Base-by-base conservation (phyloP, 2,329 filamentous ascomycete species). In the Apiospora hydei region DNA sequence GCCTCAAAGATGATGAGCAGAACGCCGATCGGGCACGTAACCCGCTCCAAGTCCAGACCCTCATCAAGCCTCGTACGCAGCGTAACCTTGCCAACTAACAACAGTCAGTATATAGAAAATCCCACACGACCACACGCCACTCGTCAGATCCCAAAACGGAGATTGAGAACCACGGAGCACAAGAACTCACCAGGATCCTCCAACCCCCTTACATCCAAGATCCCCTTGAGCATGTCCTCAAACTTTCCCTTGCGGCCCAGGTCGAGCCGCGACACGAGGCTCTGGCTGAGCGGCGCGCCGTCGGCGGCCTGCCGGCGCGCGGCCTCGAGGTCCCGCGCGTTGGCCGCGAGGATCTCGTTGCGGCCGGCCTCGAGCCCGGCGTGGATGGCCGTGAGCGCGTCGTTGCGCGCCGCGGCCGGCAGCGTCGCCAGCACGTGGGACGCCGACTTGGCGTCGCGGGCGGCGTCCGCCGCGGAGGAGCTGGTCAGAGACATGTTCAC, bases 1-100 rank as follows among this genome's bases (percentile, higher is more conserved):
- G 96, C 96, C 84, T 99, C 96, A 80, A 99, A 99, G 80, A 99
- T 98, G 83, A 99, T 96, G 76, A 99, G 89, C 57, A 99, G 89
- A n/a, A 98, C 95, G 73, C 96, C 96, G 77, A 99, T 98, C 7
- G 96, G 96, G 81, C 94, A 98, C 53, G 94, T 95, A 67, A 98
- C 93, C 74, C 95, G 91, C 80, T 98, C 94, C 73, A 99, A 88
- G 70, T 92, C 88, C 70, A 99, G 88, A 70, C 92, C 93, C 77
- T 98, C 93, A 81, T 98, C 96, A 14, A 99, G 88, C 72, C 92
- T 89, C 64, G 95, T 98, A 74, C 93, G 91, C 78, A 97, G 86
- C 53, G 94, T 95, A 70, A 96, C 88, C 80, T 92, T 93, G 78
- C 96, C 96, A 78, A 98, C 94, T 94, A 38, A 44, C 41, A 70